phyloP scores from a whole-genome alignment of 257 asterid genomes.

The Solanum peruvianum region DNA sequence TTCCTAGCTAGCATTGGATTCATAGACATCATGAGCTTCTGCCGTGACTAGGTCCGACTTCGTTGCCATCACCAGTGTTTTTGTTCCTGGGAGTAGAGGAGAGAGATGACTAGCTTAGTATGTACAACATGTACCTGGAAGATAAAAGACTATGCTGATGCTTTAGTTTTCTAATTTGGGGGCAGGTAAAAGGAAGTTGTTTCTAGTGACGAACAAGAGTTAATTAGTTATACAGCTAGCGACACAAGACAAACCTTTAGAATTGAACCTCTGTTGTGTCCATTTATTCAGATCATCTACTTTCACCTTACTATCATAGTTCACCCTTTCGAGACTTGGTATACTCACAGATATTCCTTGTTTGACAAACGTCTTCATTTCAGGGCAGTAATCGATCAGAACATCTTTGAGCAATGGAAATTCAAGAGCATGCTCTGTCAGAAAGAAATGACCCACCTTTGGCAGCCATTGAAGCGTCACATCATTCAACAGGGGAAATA shows the following conservation, averaged over 20 bases:
- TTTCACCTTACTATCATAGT: background rate
- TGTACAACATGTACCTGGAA: background rate
- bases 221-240: background rate
- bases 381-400: background rate
- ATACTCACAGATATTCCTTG: background rate
- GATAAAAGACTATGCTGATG: background rate
- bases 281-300: background rate
- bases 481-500: background rate
- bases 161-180: background rate
- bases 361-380: background rate
- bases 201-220: background rate
- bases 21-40: background rate
- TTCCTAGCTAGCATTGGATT: background rate
- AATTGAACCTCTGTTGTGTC: background rate
- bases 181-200: background rate
- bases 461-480: accelerated
- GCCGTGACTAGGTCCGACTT: background rate
- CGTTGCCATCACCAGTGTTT: background rate
- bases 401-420: background rate
- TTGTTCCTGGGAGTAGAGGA: background rate
- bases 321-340: background rate
- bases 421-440: background rate
- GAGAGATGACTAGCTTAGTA: background rate
- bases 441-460: background rate
- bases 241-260: background rate